Base-by-base conservation (phyloP, 1,139 yeast species). In the Suhomyces bribrorum region DNA sequence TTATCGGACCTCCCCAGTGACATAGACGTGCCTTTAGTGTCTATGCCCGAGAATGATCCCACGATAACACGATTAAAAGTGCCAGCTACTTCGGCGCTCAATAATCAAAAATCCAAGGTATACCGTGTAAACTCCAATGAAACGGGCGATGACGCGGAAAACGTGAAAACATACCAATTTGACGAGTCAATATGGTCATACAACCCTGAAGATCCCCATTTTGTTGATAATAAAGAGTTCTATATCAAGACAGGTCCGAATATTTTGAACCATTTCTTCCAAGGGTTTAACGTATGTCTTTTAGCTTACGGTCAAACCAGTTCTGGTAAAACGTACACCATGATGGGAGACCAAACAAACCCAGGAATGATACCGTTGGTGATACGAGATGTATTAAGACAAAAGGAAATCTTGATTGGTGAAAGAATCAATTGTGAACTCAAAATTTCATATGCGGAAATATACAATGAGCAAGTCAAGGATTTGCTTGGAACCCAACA, bases 291-390 rank as follows among this genome's bases (percentile, higher is more conserved):
- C 54, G 83, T 86, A 16, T 84, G 92, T 56, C 73, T 85, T 8
- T 68, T 85, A 50, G 90, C 92, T 0, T 81, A 85, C 52, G 94
- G 94, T 1, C 90, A 84, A 56, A 84, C 92, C 0, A 85, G 90
- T 3, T 64, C 73, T 1, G 92, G 92, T 3, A 84, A 84, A 52
- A 79, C 90, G 0, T 77, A 69, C 50, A 82, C 90, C 1, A 83
- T 84, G 89, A 79, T 82, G 82, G 90, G 90, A 0, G 50, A 57
- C 7, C 57, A 63, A 0, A 50, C 50, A 12, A 73, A 73, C 13
- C 76, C 76, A 0, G 90, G 90, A 0, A 55, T 84, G 25, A 79
- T 83, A 18, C 89, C 90, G 0, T 56, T 75, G 36, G 64, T 82
- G 3, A 73, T 85, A 34, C 53, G 64, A 30, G 81, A 78, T 46